phyloP scores from a whole-genome alignment of 148 eudicot species.

The Diospyros kaki region DNA sequence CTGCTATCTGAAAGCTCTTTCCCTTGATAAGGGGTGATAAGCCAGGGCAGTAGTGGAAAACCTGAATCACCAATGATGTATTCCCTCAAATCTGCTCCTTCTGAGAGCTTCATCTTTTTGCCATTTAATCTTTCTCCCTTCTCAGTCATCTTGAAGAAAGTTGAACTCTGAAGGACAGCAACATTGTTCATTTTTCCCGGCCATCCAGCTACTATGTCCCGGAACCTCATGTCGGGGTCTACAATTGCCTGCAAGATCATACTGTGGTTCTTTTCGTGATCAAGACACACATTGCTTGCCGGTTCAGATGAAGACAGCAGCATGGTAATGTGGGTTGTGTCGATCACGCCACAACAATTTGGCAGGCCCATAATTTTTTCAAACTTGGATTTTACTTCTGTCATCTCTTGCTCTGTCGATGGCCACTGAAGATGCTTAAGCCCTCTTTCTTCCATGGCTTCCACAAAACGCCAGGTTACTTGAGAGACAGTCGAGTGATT shows the following conservation, averaged over 20 bases:
- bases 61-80: conserved; percentile 77
- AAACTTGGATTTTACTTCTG: conserved; percentile 58
- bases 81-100: conserved; percentile 47
- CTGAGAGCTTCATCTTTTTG: conserved; percentile 26
- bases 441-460: conserved; percentile 71
- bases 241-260: conserved; percentile 88
- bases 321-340: conserved; percentile 74
- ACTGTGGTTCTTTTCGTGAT: conserved; percentile 60
- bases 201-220: conserved; percentile 74
- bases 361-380: conserved; percentile 72
- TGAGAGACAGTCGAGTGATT: conserved; percentile 87
- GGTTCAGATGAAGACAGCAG: conserved; percentile 51
- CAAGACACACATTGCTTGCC: conserved; percentile 59
- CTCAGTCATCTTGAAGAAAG: conserved; percentile 49
- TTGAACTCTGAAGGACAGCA: conserved; percentile 54
- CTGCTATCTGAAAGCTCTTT: conserved; percentile 33
- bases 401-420: conserved; percentile 44
- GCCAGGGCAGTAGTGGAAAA: conserved; percentile 78
- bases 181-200: conserved; percentile 69
- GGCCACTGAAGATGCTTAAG: conserved; percentile 89
- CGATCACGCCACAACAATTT: conserved; percentile 88
- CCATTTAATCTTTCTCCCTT: conserved; percentile 67
- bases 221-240: conserved; percentile 78
- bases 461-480: conserved; percentile 90
- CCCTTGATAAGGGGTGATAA: conserved; percentile 70